phyloP scores from a whole-genome alignment of 768 basidiomycete species.

The Russula ochroleuca region DNA sequence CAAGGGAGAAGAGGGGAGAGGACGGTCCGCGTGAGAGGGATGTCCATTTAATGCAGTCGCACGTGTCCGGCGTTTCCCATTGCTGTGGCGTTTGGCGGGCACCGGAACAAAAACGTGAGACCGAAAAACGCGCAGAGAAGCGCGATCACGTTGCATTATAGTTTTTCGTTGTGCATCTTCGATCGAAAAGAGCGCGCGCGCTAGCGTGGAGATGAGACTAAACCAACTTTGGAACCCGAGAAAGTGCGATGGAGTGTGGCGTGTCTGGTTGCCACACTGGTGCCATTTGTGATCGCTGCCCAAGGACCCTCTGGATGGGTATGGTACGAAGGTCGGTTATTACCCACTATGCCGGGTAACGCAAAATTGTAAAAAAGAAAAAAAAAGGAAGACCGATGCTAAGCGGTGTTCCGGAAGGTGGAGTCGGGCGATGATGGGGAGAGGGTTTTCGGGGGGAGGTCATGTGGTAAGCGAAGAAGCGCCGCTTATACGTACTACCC shows the following conservation, averaged over 20 bases:
- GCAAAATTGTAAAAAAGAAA: neutral
- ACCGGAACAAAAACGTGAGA: constrained; percentile 2
- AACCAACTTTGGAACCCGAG: constrained; percentile 8
- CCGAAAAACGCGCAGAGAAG: neutral
- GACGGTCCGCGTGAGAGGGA: neutral
- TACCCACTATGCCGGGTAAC: neutral
- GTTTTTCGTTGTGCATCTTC: constrained; percentile 8
- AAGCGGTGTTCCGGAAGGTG: constrained; percentile 3
- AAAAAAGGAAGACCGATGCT: neutral
- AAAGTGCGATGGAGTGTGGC: neutral
- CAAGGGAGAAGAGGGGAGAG: neutral
- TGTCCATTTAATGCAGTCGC: neutral
- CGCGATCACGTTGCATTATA: neutral
- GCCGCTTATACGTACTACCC: constrained; percentile 2
- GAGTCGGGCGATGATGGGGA: neutral
- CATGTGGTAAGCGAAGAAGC: constrained; percentile 12
- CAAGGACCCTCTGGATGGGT: neutral
- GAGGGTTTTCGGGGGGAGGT: constrained; percentile 1
- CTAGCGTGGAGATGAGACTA: constrained; percentile 4
- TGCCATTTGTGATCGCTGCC: neutral
- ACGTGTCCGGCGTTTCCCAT: neutral
- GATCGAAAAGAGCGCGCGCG: neutral
- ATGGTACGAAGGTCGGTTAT: neutral
- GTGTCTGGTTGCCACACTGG: neutral
- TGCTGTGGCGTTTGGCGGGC: neutral